Evolutionary conservation across 2,329 filamentous ascomycete genomes (phyloP), one percentile per base, ranked within the genome.

Genomic region (Diplodia sapinea): DNA sequence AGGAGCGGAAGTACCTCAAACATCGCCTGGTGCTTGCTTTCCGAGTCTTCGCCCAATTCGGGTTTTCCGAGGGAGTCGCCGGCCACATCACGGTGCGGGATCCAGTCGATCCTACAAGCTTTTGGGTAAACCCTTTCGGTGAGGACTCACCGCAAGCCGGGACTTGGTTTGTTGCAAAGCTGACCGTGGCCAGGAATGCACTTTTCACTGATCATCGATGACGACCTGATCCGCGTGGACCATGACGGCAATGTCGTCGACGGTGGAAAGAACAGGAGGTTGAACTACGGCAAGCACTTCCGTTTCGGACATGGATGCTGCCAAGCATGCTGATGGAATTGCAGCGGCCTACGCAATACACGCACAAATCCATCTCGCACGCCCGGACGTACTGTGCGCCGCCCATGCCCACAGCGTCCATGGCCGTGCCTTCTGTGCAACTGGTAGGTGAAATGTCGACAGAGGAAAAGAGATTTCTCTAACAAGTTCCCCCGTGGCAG

Each of bases 81-180:
- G 87, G 88, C 1, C 87, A 89, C 72, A 89, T 89, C 70, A 89
- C 87, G 1, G 73, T 89, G 31, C 82, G 86, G 33, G 77, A 89
- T 70, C 88, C 88, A 0, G 83, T 89, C 8, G 83, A 88, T 47
- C 84, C 85, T 0, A 77, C 79, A 4, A 86, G 83, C 0, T 89
- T 89, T 78, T 89, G 87, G 88, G 86, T 91, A 4, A 90, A 90
- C 70, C 88, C 88, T 0, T 88, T 90, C 67, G 87, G 87, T 13
- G 9, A 11, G 9, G 5, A 29, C 50, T 82, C 86, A 1, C 82
- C 86, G 11, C 8, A 38, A 38, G 2, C 90, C 89, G 77, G 85
- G 84, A 5, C 79, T 23, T 36, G 3, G 3, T 55, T n/a, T 1
- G 1, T 36, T 23, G 29, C 15, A n/a, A 20, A 20, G 84, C 51